Evolutionary conservation across 148 eudicot genomes (phyloP).

Genomic region (Amaranthus palmeri): DNA sequence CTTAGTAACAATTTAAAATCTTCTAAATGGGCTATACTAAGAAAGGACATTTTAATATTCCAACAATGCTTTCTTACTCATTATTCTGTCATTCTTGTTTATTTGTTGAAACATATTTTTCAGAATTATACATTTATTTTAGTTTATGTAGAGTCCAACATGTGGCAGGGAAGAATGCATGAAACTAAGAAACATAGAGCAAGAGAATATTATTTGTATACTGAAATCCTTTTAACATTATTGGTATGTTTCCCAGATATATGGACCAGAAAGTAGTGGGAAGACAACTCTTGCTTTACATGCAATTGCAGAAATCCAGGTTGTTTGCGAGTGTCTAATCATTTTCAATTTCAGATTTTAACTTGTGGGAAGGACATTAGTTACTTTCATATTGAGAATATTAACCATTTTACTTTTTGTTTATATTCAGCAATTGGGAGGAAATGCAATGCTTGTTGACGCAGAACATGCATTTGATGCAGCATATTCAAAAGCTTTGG

Average conservation of each 20-base stretch:
- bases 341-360: neutral
- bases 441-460: slow-evolving; percentile 97
- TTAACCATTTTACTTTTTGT: neutral
- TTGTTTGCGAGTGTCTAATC: slow-evolving; percentile 24
- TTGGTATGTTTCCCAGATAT: slow-evolving; percentile 40
- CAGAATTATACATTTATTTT: neutral
- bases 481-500: slow-evolving; percentile 81
- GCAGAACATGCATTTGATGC: slow-evolving; percentile 99
- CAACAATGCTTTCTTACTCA: neutral
- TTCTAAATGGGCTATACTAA: neutral
- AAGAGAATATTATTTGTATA: neutral
- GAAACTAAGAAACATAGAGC: neutral
- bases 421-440: slow-evolving; percentile 64
- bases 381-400: slow-evolving; percentile 5
- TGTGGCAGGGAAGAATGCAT: neutral
- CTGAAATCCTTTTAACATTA: neutral
- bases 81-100: neutral
- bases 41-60: neutral
- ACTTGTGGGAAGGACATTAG: slow-evolving; percentile 2
- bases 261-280: slow-evolving; percentile 99
- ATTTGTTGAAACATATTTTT: neutral
- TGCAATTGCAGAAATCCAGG: slow-evolving; percentile 99
- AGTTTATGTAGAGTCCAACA: no score
- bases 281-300: slow-evolving; percentile 96
- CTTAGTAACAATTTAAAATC: neutral